phyloP scores from a whole-genome alignment of 2,329 filamentous ascomycete species.

The Aciculosporium take region DNA sequence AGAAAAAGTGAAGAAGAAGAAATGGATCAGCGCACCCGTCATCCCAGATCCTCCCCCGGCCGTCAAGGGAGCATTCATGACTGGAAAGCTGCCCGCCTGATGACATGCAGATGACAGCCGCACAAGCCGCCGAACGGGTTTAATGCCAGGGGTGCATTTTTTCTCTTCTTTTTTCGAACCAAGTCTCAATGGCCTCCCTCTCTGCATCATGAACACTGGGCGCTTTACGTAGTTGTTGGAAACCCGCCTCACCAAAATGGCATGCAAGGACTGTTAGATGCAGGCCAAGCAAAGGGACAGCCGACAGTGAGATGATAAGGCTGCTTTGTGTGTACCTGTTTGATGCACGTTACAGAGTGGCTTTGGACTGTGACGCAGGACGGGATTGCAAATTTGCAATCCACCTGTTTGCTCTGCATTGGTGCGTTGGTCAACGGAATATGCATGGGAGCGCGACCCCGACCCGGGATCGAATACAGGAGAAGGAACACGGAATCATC shows the following conservation, averaged over 20 bases:
- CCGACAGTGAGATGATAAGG: neutral
- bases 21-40: neutral
- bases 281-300: neutral
- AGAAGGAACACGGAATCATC: neutral
- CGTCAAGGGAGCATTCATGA: neutral
- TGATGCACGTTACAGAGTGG: neutral
- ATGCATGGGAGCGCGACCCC: neutral
- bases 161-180: neutral
- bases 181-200: neutral
- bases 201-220: neutral
- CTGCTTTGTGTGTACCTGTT: neutral
- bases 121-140: neutral
- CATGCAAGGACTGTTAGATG: neutral
- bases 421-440: neutral
- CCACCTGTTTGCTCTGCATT: constrained; percentile 2
- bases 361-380: constrained; percentile 1
- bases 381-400: neutral
- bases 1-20: too few relatives aligned
- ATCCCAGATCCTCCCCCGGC: neutral
- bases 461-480: neutral
- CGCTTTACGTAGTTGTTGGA: neutral
- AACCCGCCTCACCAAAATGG: neutral
- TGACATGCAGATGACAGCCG: neutral
- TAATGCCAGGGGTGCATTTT: neutral
- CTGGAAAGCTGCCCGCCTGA: too few relatives aligned